Conservation (phyloP, 306 rosid genomes). For the Neltuma alba region DNA sequence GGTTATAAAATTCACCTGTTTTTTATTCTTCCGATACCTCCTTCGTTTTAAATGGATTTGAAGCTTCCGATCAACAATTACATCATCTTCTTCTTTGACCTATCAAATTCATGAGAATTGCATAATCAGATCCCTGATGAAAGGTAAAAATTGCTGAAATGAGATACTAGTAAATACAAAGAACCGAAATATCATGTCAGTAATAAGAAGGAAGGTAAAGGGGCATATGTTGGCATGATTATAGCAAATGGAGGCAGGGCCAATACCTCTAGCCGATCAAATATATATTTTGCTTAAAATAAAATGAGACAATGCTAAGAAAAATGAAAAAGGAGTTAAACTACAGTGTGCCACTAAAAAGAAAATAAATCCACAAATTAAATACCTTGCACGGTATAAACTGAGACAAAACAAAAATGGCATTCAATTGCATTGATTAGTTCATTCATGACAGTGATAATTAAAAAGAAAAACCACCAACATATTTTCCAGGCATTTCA, state of each 20-base stretch:
- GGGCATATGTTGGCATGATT: neutral
- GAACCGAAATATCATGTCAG: slow-evolving; percentile 11
- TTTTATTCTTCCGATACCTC: slow-evolving; percentile 67
- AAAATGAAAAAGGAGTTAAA: neutral
- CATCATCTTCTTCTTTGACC: slow-evolving; percentile 99
- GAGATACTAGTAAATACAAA: neutral
- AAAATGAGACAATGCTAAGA: neutral
- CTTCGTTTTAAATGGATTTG: slow-evolving; percentile 72
- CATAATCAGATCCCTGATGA: slow-evolving; percentile 20
- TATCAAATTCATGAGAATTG: slow-evolving; percentile 36
- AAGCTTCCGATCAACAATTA: slow-evolving; percentile 68
- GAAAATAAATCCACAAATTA: neutral
- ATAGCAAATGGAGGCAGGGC: neutral
- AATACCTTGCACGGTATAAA: neutral
- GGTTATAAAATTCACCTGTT: slow-evolving; percentile 52
- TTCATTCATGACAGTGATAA: slow-evolving; percentile 20
- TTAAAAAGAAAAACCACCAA: neutral
- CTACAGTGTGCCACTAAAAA: neutral
- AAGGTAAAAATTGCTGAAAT: neutral
- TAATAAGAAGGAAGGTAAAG: neutral
- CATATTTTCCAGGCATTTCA: neutral
- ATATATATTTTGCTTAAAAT: neutral
- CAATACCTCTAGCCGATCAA: neutral
- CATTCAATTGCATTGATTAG: slow-evolving; percentile 16
- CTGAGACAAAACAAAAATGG: slow-evolving; percentile 4